Percentiles rank a stretch among this genome's conserved stretches.
These are phyloP conservation scores for Cladosporium cucumerinum DNA, from an alignment of 2,329 filamentous ascomycete species.

Conservation along the genomic window DNA sequence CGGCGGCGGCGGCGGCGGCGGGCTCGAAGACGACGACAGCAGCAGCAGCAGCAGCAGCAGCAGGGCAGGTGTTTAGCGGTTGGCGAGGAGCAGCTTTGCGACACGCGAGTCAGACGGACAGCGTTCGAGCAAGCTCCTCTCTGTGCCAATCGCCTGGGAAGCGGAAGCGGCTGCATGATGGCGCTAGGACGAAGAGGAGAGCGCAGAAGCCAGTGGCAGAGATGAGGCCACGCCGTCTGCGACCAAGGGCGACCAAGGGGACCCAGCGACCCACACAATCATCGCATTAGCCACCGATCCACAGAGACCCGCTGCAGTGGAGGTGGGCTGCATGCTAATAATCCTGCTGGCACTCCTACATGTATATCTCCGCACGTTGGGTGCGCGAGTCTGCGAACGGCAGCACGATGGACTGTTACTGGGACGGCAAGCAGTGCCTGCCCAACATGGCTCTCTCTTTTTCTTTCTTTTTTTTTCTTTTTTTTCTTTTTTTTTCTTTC, in stretches of 20 bases:
- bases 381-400: conserved; percentile 2
- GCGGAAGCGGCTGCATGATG: background rate
- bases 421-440: background rate
- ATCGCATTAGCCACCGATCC: background rate
- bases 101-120: background rate
- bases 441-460: background rate
- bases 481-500: too few species aligned
- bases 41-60: background rate
- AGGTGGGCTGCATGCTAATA: background rate
- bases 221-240: background rate
- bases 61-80: background rate
- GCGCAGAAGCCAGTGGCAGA: background rate
- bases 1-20: too few species aligned
- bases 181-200: background rate
- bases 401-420: background rate
- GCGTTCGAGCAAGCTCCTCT: background rate
- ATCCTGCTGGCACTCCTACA: background rate
- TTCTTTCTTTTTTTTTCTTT: too few species aligned
- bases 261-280: background rate
- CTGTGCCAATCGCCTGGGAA: conserved; percentile 10
- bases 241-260: too few species aligned
- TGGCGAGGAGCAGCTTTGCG: background rate
- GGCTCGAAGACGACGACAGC: too few species aligned
- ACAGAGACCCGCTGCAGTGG: background rate
- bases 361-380: background rate